These are phyloP conservation scores for Echeveria elegans DNA, from an alignment of 164 flowering plant species.

Conservation along the genomic window DNA sequence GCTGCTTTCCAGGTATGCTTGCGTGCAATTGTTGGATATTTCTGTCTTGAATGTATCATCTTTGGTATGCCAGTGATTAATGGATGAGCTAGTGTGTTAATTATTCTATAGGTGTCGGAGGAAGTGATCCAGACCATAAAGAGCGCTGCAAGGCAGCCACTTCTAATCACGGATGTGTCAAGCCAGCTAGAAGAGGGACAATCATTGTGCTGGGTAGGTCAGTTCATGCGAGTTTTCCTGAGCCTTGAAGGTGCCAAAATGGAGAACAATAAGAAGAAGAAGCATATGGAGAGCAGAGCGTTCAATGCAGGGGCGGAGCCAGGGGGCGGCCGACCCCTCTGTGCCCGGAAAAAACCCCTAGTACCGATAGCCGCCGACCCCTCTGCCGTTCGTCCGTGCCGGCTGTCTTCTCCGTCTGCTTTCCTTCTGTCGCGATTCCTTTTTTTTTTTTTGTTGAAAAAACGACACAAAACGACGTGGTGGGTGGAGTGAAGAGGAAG, in stretches of 20 bases:
- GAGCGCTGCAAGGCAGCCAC: constrained; percentile 30
- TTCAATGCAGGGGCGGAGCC: constrained; percentile 85
- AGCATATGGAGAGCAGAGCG: constrained; percentile 18
- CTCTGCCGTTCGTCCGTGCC: constrained; percentile 43
- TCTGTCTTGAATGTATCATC: neutral
- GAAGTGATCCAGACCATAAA: constrained; percentile 42
- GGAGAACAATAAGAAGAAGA: constrained; percentile 13
- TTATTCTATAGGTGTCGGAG: constrained; percentile 35
- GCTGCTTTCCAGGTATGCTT: constrained; percentile 50
- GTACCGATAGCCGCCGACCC: too few relatives aligned
- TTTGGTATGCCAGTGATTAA: neutral
- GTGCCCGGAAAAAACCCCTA: constrained; percentile 31
- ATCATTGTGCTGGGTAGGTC: constrained; percentile 20
- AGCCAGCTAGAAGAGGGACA: constrained; percentile 9
- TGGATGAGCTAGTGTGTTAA: neutral
- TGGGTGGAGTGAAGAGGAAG: neutral
- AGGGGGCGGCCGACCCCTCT: too few relatives aligned
- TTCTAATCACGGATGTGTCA: constrained; percentile 35
- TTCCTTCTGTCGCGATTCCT: too few relatives aligned
- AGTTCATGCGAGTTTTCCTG: constrained; percentile 24
- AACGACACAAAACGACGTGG: neutral
- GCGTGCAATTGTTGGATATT: neutral
- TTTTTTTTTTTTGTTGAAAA: too few relatives aligned
- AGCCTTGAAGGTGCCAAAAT: constrained; percentile 12
- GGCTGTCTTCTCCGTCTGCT: too few relatives aligned